Evolutionary conservation across 345 rosid genomes (phyloP).

Genomic region (Camelina neglecta): DNA sequence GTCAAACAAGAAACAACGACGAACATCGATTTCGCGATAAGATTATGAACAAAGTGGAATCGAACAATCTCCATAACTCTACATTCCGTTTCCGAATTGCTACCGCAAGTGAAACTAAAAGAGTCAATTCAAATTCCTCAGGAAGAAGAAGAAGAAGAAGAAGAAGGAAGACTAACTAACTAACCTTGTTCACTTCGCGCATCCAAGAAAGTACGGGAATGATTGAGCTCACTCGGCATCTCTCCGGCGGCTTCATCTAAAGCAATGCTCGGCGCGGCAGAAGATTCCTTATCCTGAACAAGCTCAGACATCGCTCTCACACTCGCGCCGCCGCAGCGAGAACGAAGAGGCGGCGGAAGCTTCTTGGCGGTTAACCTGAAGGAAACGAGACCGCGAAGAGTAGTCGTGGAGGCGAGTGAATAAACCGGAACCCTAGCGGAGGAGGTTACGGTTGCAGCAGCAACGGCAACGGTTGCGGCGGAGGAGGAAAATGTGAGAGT

Average conservation of each 20-base stretch:
- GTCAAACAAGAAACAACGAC: slow-evolving; percentile 25
- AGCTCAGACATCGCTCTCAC: slow-evolving; percentile 69
- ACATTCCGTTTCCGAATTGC: slow-evolving; percentile 11
- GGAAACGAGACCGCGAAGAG: slow-evolving; percentile 30
- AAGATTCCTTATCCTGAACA: slow-evolving; percentile 63
- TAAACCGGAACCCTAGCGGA: slow-evolving; percentile 46
- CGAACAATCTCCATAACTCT: slow-evolving; percentile 19
- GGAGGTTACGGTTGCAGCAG: slow-evolving; percentile 44
- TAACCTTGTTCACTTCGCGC: slow-evolving; percentile 78
- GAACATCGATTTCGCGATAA: slow-evolving; percentile 9
- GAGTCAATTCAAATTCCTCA: slow-evolving; percentile 13
- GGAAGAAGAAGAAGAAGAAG: background rate
- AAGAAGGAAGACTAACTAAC: slow-evolving; percentile 45
- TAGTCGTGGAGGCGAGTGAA: slow-evolving; percentile 40
- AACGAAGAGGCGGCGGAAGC: slow-evolving; percentile 39
- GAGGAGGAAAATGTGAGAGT: slow-evolving; percentile 53
- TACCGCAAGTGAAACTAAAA: slow-evolving; percentile 5
- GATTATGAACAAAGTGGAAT: background rate
- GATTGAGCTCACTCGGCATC: slow-evolving; percentile 44
- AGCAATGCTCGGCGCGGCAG: slow-evolving; percentile 41
- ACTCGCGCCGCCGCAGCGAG: slow-evolving; percentile 39
- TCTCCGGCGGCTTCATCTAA: slow-evolving; percentile 30
- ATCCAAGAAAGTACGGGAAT: slow-evolving; percentile 71
- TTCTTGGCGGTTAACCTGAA: slow-evolving; percentile 45
- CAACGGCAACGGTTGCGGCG: slow-evolving; percentile 48